phyloP scores from a whole-genome alignment of 192 early-diverging fungal species.

The Gonapodya prolifera region DNA sequence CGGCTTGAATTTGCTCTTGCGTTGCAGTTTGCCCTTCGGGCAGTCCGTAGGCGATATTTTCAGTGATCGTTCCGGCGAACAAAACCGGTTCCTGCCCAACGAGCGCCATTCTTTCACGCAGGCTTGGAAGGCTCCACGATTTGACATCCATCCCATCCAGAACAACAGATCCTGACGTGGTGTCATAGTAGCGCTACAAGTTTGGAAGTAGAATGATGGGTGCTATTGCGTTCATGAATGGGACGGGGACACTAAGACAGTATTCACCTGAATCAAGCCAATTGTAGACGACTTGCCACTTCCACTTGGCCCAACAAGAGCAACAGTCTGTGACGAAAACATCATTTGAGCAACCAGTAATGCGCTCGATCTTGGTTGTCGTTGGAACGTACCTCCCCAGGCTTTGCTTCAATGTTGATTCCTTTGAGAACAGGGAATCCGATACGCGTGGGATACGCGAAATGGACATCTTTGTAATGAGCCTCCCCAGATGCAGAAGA shows the following conservation, averaged over 20 bases:
- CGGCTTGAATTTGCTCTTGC: conserved; percentile 42
- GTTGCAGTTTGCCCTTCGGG: conserved; percentile 22
- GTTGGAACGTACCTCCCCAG: too few relatives aligned
- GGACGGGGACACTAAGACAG: too few relatives aligned
- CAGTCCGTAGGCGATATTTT: conserved; percentile 74
- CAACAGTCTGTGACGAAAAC: conserved; percentile 72
- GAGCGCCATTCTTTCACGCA: conserved; percentile 66
- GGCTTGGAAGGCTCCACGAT: conserved; percentile 46
- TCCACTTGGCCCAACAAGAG: conserved; percentile 71
- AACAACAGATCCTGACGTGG: conserved; percentile 33
- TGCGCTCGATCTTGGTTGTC: too few relatives aligned
- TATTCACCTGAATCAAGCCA: conserved; percentile 40
- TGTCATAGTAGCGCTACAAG: conserved; percentile 73
- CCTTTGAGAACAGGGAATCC: conserved; percentile 45
- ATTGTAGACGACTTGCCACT: conserved; percentile 48
- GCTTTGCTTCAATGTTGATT: conserved; percentile 34
- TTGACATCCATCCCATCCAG: conserved; percentile 48
- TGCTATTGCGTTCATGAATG: too few relatives aligned
- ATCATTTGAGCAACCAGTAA: too few relatives aligned
- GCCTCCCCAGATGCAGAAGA: conserved; percentile 3
- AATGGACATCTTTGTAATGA: conserved; percentile 20
- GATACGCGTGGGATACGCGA: conserved; percentile 44
- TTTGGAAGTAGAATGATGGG: conserved; percentile 34
- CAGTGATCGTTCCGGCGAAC: conserved; percentile 61
- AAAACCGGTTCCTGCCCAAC: conserved; percentile 78